phyloP scores from a whole-genome alignment of 1,284 basidiomycete genomes.

The Mycosarcoma mackinlayi region DNA sequence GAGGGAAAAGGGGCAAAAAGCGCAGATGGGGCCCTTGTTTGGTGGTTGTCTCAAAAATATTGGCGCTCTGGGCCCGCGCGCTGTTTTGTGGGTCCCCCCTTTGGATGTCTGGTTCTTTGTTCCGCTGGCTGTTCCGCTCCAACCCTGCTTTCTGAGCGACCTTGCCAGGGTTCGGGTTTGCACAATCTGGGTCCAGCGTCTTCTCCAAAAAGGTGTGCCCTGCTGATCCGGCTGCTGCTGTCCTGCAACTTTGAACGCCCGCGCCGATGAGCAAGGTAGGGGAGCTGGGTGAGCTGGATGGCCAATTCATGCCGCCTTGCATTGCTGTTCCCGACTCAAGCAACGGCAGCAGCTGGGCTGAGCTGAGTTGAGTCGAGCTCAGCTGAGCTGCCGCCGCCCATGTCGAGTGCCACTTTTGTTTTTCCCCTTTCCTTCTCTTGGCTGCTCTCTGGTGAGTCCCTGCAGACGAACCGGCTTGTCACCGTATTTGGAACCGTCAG shows the following conservation, averaged over 20 bases:
- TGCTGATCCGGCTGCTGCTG: conserved; percentile 3
- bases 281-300: not conserved
- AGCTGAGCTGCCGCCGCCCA: no score
- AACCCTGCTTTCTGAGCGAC: no score
- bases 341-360: not conserved
- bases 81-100: no score
- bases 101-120: no score
- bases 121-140: no score
- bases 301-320: not conserved
- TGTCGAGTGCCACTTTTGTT: not conserved
- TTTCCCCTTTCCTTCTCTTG: not conserved
- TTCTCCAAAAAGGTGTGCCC: no score
- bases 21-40: not conserved
- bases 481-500: not conserved
- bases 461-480: not conserved
- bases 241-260: not conserved
- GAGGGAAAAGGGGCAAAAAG: not conserved
- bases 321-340: not conserved
- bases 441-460: no score
- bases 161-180: conserved; percentile 1
- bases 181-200: conserved; percentile 3
- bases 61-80: not conserved
- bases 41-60: not conserved
- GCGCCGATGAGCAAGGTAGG: not conserved
- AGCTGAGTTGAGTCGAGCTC: not conserved